Base-by-base conservation (phyloP, 768 basidiomycete species). In the Cystofilobasidium capitatum region DNA sequence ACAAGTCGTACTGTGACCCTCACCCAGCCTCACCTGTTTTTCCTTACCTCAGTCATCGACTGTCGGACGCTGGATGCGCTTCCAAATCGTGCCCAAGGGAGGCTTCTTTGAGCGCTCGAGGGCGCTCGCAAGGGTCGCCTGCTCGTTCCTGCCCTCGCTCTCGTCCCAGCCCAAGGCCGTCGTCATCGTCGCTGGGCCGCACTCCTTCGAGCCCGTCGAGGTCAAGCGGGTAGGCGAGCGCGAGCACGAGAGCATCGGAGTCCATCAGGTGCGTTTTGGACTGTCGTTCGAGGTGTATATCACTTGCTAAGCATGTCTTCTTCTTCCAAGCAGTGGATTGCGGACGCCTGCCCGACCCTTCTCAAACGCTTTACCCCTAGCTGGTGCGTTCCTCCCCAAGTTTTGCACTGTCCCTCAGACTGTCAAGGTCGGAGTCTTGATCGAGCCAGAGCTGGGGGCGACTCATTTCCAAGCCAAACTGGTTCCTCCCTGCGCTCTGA, bases 331-430 rank as follows among this genome's bases (percentile, higher is more conserved):
- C 39, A 68, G 66, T 68, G 66, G 66, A 68, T 68, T 10, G n/a
- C 57, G 1, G 66, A 68, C 42, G 35, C 60, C 29, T 68, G 66
- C 51, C 40, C 61, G 9, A 44, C 35, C 8, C 33, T 68, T 12
- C 49, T 60, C 35, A 61, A 61, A 24, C 36, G 36, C 35, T 68
- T 68, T 20, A 68, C 29, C n/a, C 66, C 66, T 24, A 62, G 61
- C 42, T 68, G 66, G 66, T 68, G 61, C 51, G 51, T 55, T 31
- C 24, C 51, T 55, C 35, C 51, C 60, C 47, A 51, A 55, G 29
- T 59, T 17, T 20, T 22, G 9, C 31, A 20, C 36, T 45, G 35
- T 42, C 3, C 12, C 26, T 64, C 6, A 10, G 54, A 31, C 13
- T n/a, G n/a, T n/a, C n/a, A n/a, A n/a, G 1, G 29, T 22, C 33